phyloP scores from a whole-genome alignment of 2,329 filamentous ascomycete species.

The Aaosphaeria pasadenensis region DNA sequence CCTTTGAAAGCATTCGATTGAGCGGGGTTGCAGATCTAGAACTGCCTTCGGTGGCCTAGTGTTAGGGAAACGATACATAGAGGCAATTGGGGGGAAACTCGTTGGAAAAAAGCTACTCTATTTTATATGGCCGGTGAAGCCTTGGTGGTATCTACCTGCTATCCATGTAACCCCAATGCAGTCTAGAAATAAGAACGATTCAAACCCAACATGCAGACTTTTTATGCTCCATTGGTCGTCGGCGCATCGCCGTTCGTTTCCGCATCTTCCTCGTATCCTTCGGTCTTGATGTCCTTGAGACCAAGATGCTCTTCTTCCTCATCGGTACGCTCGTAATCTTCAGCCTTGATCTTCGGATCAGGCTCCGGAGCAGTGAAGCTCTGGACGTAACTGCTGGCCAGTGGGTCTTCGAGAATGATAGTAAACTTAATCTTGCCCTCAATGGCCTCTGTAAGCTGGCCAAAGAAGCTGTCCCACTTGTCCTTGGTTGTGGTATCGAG shows the following conservation, averaged over 20 bases:
- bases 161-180: slow-evolving; percentile 13
- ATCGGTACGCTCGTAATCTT: slow-evolving; percentile 81
- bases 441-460: slow-evolving; percentile 72
- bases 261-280: slow-evolving; percentile 67
- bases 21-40: no score
- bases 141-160: slow-evolving; percentile 30
- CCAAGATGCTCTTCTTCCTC: slow-evolving; percentile 95
- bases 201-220: background rate
- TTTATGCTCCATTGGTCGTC: slow-evolving; percentile 12
- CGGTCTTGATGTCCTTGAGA: slow-evolving; percentile 86
- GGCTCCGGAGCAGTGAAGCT: slow-evolving; percentile 75
- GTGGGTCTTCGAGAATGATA: slow-evolving; percentile 78
- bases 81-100: background rate
- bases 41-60: no score
- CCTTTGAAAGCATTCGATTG: no score
- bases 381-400: slow-evolving; percentile 93
- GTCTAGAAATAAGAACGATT: slow-evolving; percentile 18
- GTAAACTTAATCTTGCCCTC: slow-evolving; percentile 77
- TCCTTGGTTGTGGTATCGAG: slow-evolving; percentile 62
- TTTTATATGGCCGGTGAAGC: slow-evolving; percentile 28
- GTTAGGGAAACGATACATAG: no score
- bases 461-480: slow-evolving; percentile 81
- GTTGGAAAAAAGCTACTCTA: background rate
- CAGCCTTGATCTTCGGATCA: slow-evolving; percentile 77
- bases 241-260: slow-evolving; percentile 19